These are phyloP conservation scores for Neostapfia colusana DNA, from an alignment of 176 grass and related monocot species.

Conservation along the genomic window DNA sequence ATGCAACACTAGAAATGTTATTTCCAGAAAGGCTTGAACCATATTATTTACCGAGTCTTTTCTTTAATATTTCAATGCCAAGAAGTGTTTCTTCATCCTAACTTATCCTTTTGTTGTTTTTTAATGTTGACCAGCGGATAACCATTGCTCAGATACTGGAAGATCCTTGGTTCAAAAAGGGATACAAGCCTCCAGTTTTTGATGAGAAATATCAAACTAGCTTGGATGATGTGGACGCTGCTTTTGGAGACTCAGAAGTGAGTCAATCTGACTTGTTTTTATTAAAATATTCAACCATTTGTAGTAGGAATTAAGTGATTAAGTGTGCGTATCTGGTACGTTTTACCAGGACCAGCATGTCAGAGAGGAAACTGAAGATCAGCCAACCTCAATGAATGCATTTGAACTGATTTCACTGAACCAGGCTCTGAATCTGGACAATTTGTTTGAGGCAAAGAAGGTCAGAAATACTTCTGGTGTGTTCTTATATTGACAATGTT, in stretches of 20 bases:
- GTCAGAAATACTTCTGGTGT: conserved; percentile 37
- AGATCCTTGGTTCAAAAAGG: conserved; percentile 97
- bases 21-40: not conserved
- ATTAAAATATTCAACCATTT: conserved; percentile 31
- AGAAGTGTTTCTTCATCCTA: conserved; percentile 14
- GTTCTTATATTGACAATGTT: not conserved
- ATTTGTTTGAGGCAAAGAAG: conserved; percentile 87
- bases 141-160: conserved; percentile 87
- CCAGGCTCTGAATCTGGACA: conserved; percentile 87
- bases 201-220: conserved; percentile 70
- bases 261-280: conserved; percentile 40
- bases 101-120: conserved; percentile 25
- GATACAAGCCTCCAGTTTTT: conserved; percentile 80
- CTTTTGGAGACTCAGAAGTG: conserved; percentile 93
- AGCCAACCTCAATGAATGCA: conserved; percentile 92
- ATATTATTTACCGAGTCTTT: not conserved
- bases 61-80: conserved; percentile 1
- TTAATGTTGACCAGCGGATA: conserved; percentile 57
- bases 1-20: not conserved
- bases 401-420: conserved; percentile 98
- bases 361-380: conserved; percentile 84
- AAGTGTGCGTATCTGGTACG: conserved; percentile 4
- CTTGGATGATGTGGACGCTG: conserved; percentile 93
- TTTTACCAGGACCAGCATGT: conserved; percentile 82
- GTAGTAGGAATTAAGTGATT: conserved; percentile 12